phyloP scores from a whole-genome alignment of 1,284 basidiomycete genomes.

The Cutaneotrichosporon sp. region DNA sequence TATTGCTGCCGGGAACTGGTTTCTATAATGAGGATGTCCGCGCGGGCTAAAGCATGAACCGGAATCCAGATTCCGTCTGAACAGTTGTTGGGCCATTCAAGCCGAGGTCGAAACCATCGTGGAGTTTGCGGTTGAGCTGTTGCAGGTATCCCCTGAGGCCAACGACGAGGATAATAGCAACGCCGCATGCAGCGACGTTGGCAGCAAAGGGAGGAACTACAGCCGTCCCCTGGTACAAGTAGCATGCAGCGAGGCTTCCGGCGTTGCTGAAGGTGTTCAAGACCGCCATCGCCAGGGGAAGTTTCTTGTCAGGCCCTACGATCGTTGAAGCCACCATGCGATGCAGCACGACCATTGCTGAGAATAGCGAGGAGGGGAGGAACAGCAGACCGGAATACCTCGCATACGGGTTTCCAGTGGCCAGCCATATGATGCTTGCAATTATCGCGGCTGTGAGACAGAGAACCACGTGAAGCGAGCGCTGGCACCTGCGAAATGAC shows the following conservation, averaged over 20 bases:
- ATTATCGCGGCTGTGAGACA: slow-evolving; percentile 53
- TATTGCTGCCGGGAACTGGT: too few relatives aligned
- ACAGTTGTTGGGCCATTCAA: slow-evolving; percentile 32
- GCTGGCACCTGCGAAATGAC: slow-evolving; percentile 38
- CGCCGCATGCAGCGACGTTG: slow-evolving; percentile 39
- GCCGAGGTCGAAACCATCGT: slow-evolving; percentile 35
- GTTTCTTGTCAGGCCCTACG: slow-evolving; percentile 45
- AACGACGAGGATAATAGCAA: slow-evolving; percentile 24
- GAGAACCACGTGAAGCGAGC: slow-evolving; percentile 16
- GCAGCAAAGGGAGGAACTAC: slow-evolving; percentile 42
- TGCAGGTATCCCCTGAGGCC: slow-evolving; percentile 34
- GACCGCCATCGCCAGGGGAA: slow-evolving; percentile 44
- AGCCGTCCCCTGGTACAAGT: slow-evolving; percentile 41
- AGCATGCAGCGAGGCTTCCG: slow-evolving; percentile 41
- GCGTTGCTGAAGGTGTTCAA: slow-evolving; percentile 47
- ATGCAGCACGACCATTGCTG: slow-evolving; percentile 41
- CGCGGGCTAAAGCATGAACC: slow-evolving; percentile 42
- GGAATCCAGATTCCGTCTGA: slow-evolving; percentile 38
- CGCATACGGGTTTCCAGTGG: slow-evolving; percentile 38
- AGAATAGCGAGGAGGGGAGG: slow-evolving; percentile 36
- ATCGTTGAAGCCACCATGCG: slow-evolving; percentile 44
- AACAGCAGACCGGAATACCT: slow-evolving; percentile 42
- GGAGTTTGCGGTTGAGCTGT: slow-evolving; percentile 38
- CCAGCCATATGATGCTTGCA: slow-evolving; percentile 67
- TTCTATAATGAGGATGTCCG: too few relatives aligned